Percentiles rank a stretch among this genome's conserved stretches.
phyloP scores from a whole-genome alignment of 192 early-diverging fungal genomes.

The Coemansia umbellata region DNA sequence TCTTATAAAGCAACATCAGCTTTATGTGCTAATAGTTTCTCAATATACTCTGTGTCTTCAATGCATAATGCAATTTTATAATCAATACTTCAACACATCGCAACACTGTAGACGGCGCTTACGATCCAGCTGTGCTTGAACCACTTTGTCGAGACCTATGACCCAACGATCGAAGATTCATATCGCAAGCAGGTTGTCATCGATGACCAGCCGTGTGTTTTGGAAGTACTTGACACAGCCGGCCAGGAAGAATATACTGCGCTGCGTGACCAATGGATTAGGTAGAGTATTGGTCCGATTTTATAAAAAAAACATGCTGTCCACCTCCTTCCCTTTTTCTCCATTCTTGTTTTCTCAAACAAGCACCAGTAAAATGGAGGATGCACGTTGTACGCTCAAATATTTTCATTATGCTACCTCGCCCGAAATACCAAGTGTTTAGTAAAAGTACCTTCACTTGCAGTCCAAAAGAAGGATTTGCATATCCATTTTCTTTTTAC shows the following conservation, averaged over 20 bases:
- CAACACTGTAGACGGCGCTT: conserved; percentile 58
- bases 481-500: background rate
- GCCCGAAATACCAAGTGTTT: too few relatives aligned
- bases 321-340: too few relatives aligned
- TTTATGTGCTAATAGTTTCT: too few relatives aligned
- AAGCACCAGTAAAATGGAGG: too few relatives aligned
- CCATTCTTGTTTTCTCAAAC: too few relatives aligned
- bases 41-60: too few relatives aligned
- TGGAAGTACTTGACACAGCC: conserved; percentile 97
- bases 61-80: too few relatives aligned
- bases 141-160: conserved; percentile 83
- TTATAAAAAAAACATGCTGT: too few relatives aligned
- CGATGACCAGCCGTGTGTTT: conserved; percentile 93
- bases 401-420: conserved; percentile 4
- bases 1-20: too few relatives aligned
- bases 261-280: conserved; percentile 77
- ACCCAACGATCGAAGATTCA: conserved; percentile 98
- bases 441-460: too few relatives aligned
- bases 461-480: background rate
- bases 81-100: too few relatives aligned
- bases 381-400: too few relatives aligned
- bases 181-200: conserved; percentile 97
- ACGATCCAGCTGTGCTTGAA: conserved; percentile 63
- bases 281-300: conserved; percentile 54
- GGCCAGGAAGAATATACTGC: conserved; percentile 83